Percentiles rank a stretch among this genome's conserved stretches.
Conservation (phyloP, 2,329 filamentous ascomycete genomes). For the Alternaria ethzedia region DNA sequence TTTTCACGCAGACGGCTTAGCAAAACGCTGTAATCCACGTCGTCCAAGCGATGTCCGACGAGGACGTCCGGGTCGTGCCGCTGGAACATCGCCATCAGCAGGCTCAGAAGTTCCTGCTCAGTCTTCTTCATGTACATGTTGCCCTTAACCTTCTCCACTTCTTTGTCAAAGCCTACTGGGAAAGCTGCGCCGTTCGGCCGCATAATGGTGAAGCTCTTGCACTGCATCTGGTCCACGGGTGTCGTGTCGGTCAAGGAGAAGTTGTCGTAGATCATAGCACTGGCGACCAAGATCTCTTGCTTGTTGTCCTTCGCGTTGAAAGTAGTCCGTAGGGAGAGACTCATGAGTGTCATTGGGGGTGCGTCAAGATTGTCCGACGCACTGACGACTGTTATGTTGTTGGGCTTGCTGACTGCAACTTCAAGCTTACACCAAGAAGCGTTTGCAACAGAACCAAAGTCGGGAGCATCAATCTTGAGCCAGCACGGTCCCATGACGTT, state of each 20-base stretch:
- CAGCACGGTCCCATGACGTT: slow-evolving; percentile 99
- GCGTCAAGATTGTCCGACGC: slow-evolving; percentile 83
- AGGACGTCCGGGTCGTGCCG: slow-evolving; percentile 91
- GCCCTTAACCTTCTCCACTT: slow-evolving; percentile 76
- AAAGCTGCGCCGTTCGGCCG: slow-evolving; percentile 78
- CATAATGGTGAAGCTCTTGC: slow-evolving; percentile 89
- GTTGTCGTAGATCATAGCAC: slow-evolving; percentile 90
- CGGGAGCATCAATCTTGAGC: slow-evolving; percentile 85
- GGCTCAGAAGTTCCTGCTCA: slow-evolving; percentile 83
- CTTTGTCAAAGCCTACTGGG: slow-evolving; percentile 83
- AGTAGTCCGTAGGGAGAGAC: slow-evolving; percentile 82
- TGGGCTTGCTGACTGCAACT: slow-evolving; percentile 79
- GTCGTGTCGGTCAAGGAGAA: slow-evolving; percentile 86
- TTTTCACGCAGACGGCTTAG: slow-evolving; percentile 85
- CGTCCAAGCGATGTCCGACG: slow-evolving; percentile 93
- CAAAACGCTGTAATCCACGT: slow-evolving; percentile 92
- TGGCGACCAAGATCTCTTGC: slow-evolving; percentile 91
- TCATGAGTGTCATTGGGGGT: slow-evolving; percentile 95
- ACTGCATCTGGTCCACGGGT: slow-evolving; percentile 84
- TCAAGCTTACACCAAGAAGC: slow-evolving; percentile 98
- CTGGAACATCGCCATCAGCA: slow-evolving; percentile 88
- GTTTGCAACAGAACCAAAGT: slow-evolving; percentile 85
- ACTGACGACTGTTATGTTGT: slow-evolving; percentile 72
- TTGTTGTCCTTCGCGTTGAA: slow-evolving; percentile 94
- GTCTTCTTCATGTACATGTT: slow-evolving; percentile 81